Evolutionary conservation across 352 stramenopile genomes (phyloP), one percentile per base, ranked within the genome.

Genomic region (Plasmopara muralis): DNA sequence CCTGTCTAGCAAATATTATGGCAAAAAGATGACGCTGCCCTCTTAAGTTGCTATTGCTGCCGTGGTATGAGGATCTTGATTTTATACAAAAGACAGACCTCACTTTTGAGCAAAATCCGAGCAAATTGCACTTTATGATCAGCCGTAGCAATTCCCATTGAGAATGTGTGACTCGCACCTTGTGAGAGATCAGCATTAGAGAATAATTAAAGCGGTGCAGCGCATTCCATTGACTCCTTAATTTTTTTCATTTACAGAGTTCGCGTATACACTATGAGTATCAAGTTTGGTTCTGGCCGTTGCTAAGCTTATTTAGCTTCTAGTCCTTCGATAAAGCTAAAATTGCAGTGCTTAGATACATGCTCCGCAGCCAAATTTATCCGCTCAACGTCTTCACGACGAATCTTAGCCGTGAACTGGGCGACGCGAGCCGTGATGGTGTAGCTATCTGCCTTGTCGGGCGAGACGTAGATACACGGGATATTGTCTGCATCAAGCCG

Each of bases 21-120:
- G 83, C 63, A 90, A 93, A 71, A 94, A 94, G 74, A 92, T 94
- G 83, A 89, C 83, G 63, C 59, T 94, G 53, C 83, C 83, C 14
- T 76, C 78, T 61, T 94, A 94, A 79, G 53, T 45, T 57, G 37
- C 45, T 53, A 52, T 50, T 53, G 44, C 15, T 51, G 37, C 43
- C 39, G 35, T 44, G 29, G 16, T 50, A 39, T 47, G 52, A 59
- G 31, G 43, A 18, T 55, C 10, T 35, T 8, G 31, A 8, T 6
- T 4, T 35, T 5, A 35, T 8, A 12, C 10, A 12, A 35, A 12
- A 35, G 31, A 35, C 10, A 5, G 5, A 35, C 31, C 31, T 5
- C 10, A 12, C 7, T 35, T 35, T 35, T 35, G 31, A 35, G 31
- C 31, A 35, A 12, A 35, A 59, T 47, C 20, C 8, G 15, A 40